Conservation (phyloP, 257 asterid genomes). For the Pogostemon cablin region DNA sequence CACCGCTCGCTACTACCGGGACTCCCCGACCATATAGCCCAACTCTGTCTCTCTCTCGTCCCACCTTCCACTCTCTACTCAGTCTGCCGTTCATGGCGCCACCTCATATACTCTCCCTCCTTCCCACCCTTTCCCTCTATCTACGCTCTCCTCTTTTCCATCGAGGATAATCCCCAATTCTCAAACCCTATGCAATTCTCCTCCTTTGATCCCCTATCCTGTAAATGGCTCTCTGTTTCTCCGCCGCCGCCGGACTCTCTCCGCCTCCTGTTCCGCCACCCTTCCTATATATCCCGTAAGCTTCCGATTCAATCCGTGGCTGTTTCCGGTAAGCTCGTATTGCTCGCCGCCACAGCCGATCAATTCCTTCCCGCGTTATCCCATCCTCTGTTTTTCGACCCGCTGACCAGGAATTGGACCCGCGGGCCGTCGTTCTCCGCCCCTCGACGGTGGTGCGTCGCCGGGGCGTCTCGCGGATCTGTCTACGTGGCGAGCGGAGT, state of each 20-base stretch:
- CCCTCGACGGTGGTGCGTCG: constrained; percentile 81
- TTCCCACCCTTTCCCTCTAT: constrained; percentile 71
- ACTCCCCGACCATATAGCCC: constrained; percentile 70
- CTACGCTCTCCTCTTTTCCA: constrained; percentile 47
- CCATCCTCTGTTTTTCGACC: constrained; percentile 60
- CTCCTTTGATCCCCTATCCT: constrained; percentile 66
- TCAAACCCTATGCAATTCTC: constrained; percentile 42
- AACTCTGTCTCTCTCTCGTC: constrained; percentile 52
- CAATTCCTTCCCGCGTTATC: constrained; percentile 65
- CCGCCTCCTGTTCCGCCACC: constrained; percentile 61
- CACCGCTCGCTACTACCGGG: constrained; percentile 58
- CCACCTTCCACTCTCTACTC: constrained; percentile 58
- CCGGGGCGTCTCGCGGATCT: constrained; percentile 44
- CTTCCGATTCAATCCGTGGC: constrained; percentile 67
- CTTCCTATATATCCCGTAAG: constrained; percentile 65
- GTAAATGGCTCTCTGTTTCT: constrained; percentile 54
- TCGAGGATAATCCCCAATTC: constrained; percentile 22
- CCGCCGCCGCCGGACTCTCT: constrained; percentile 53
- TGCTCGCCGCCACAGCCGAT: constrained; percentile 70
- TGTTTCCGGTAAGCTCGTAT: constrained; percentile 51
- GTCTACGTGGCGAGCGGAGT: constrained; percentile 79
- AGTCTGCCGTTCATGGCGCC: constrained; percentile 73
- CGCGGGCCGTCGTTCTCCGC: constrained; percentile 56
- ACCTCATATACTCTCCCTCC: constrained; percentile 62
- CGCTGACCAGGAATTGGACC: constrained; percentile 45